Percentiles rank a stretch among this genome's conserved stretches.
Evolutionary conservation across 2,329 filamentous ascomycete genomes (phyloP).

Genomic region (Colletotrichum sublineola): DNA sequence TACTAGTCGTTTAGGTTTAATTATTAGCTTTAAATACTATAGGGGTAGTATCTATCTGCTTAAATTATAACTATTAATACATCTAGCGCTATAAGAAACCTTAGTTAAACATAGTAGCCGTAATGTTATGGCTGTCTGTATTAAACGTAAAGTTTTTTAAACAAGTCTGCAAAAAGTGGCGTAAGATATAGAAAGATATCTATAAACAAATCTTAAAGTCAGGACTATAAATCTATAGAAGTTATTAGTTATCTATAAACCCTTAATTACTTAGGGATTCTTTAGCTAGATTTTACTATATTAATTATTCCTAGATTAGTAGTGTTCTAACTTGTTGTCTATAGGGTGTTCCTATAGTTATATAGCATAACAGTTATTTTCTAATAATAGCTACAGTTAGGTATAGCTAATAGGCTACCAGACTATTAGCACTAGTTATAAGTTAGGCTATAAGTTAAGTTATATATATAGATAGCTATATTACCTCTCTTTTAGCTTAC

Average conservation of each 20-base stretch:
- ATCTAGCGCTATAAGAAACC: no score
- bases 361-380: background rate
- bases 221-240: background rate
- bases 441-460: background rate
- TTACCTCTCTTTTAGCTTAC: background rate
- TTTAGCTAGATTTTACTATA: background rate
- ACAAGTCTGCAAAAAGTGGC: no score
- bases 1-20: no score
- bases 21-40: no score
- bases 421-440: background rate
- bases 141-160: no score
- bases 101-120: no score
- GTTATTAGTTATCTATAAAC: background rate
- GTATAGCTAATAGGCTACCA: background rate
- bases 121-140: no score
- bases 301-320: background rate
- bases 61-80: no score
- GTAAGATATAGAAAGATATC: background rate
- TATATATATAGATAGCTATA: background rate
- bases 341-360: background rate
- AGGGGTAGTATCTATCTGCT: no score
- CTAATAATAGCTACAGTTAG: background rate
- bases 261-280: background rate
- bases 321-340: background rate
- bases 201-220: background rate